These are phyloP conservation scores for Silene vulgaris DNA, from an alignment of 179 eudicot genomes.

Conservation along the genomic window DNA sequence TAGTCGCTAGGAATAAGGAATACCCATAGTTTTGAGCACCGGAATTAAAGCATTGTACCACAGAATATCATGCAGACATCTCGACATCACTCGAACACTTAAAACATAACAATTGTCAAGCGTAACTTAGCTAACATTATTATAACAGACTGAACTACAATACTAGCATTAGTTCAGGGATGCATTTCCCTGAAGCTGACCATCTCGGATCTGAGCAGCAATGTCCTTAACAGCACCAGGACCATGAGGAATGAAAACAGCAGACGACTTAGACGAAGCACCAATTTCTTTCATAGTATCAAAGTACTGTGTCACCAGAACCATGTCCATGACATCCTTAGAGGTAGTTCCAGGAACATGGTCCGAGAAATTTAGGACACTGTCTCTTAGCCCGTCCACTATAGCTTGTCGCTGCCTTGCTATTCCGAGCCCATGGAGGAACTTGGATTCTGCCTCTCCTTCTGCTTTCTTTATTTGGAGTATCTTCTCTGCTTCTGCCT, in stretches of 20 bases:
- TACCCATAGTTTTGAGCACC: no score
- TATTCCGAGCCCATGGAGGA: constrained; percentile 37
- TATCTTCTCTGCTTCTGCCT: constrained; percentile 42
- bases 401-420: constrained; percentile 45
- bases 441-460: constrained; percentile 43
- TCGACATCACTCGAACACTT: neutral
- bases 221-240: constrained; percentile 40
- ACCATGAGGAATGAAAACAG: constrained; percentile 44
- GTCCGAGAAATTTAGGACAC: constrained; percentile 39
- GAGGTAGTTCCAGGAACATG: constrained; percentile 42
- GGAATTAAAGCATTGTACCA: no score
- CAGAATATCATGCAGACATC: no score
- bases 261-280: constrained; percentile 32
- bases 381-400: constrained; percentile 43
- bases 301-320: constrained; percentile 40
- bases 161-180: neutral
- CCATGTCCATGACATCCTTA: constrained; percentile 48
- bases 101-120: neutral
- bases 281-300: constrained; percentile 45
- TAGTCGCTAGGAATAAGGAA: no score
- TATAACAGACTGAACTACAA: neutral
- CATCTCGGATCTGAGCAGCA: constrained; percentile 38
- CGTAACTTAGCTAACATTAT: neutral
- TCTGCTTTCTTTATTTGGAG: constrained; percentile 41
- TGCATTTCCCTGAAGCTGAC: constrained; percentile 30